Evolutionary conservation across 2,329 filamentous ascomycete species (phyloP).

Genomic region (Aspergillus latus): DNA sequence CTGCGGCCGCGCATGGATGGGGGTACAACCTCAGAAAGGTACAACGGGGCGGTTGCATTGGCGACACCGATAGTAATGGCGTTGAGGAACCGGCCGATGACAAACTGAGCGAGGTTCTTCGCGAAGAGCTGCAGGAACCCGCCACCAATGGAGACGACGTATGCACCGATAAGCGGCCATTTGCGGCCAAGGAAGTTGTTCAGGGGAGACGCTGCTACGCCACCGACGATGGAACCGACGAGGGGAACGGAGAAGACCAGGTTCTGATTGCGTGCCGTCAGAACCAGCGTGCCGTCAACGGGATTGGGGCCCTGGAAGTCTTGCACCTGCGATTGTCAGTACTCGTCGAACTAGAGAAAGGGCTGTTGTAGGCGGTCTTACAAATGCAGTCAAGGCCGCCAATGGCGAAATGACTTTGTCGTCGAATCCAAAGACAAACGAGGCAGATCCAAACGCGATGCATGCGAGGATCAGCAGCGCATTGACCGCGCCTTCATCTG

Average conservation of each 20-base stretch:
- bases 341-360: neutral
- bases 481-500: constrained; percentile 25
- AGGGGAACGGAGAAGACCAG: constrained; percentile 39
- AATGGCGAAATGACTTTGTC: constrained; percentile 36
- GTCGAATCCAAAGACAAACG: constrained; percentile 36
- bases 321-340: constrained; percentile 22
- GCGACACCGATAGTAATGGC: constrained; percentile 34
- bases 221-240: constrained; percentile 35
- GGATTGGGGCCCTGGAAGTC: constrained; percentile 33
- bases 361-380: constrained; percentile 16
- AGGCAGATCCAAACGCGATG: constrained; percentile 31
- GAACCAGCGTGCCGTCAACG: constrained; percentile 22
- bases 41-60: constrained; percentile 37
- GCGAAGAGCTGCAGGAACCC: constrained; percentile 39
- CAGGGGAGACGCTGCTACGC: constrained; percentile 33
- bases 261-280: constrained; percentile 37
- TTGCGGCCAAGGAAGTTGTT: constrained; percentile 38
- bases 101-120: constrained; percentile 35
- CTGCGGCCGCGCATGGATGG: constrained; percentile 32
- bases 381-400: constrained; percentile 29
- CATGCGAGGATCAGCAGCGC: constrained; percentile 28
- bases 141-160: constrained; percentile 34
- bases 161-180: constrained; percentile 34
- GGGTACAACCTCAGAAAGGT: constrained; percentile 39
- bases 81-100: constrained; percentile 35